Base-by-base conservation (phyloP, 495 filamentous ascomycete genomes). In the Sordaria brevicollis region DNA sequence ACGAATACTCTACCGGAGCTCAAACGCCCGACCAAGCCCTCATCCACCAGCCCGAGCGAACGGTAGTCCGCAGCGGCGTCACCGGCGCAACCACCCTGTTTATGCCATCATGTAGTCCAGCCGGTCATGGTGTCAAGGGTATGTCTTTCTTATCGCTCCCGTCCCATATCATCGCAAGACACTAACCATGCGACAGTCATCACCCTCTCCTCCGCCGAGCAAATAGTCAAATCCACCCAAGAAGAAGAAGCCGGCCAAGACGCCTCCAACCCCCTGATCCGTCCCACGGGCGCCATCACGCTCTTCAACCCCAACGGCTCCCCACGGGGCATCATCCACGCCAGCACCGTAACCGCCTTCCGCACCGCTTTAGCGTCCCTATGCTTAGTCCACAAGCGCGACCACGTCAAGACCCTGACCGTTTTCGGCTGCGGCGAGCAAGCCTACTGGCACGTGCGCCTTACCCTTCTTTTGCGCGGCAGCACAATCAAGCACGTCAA, bases 381-480 rank as follows among this genome's bases (percentile, higher is more conserved):
- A 25, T 87, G 92, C 76, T 83, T 96, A 0, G 86, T 97, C 65
- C 86, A 83, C 66, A 89, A 87, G 73, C 91, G 95, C 66, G 80
- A 84, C 49, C 81, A 84, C 65, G 88, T 94, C 35, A 87, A 89
- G 72, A 92, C 89, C 11, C 71, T 97, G 3, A 86, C 89, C 34
- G 90, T 96, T 66, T 97, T 99, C 76, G 95, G 94, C n/a, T 88
- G 90, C 13, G 94, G 94, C 29, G 87, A 89, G 71, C 94, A 97
- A 80, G 95, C 95, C 11, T 93, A 92, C 79, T 99, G 94, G 94
- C 93, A 97, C 78, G 88, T 94, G 67, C 91, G 93, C 0, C 85
- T 97, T 13, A 88, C 92, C 1, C 82, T 99, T 29, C 83, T 92
- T 21, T 83, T 96, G 15, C 88, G 90, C 17, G 89, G 90, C 0